Evolutionary conservation across 179 eudicot species (phyloP), one percentile per base, ranked within the genome.

Genomic region (Actinidia polygama): DNA sequence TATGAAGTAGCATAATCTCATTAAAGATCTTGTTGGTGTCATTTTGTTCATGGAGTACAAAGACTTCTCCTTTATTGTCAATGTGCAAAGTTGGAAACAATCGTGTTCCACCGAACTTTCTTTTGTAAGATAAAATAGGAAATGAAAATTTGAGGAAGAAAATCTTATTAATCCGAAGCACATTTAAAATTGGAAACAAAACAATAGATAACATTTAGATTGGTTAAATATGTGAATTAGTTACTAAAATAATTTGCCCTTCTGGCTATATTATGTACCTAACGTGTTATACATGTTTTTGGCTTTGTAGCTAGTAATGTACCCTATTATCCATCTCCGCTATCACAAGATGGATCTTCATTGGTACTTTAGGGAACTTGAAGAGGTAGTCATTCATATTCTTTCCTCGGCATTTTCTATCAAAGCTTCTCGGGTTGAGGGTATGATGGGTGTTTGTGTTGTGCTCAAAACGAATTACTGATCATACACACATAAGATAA

Each of bases 281-380:
- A 30, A 30, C 36, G 23, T 66, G 14, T 14, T 23, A 66, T 9
- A 66, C 36, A 23, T 23, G 64, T 5, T 16, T 89, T 55, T 83
- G 76, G 81, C 53, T 6, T 1, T 92, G 90, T 88, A 97, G 99
- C 85, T 91, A n/a, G n/a, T 95, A 46, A 87, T 97, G 93, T 97
- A 97, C 86, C 99, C 98, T 4, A 94, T 95, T 46, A 83, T 97
- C 85, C 95, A 97, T 87, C 93, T 95, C 44, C 89, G 97, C 59
- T 89, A 93, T 90, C 97, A 97, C 88, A 84, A 89, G 85, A 94
- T 88, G 97, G 99, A 97, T 94, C 97, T 95, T 50, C 98, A 97
- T 90, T 97, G 98, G 99, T 97, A 97, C 86, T 90, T 94, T 67
- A 90, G 97, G 88, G 87, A 91, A 75, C 97, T 95, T 69, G 98